Evolutionary conservation across 108 stramenopile genomes (phyloP).

Genomic region (Bacterosira constricta): DNA sequence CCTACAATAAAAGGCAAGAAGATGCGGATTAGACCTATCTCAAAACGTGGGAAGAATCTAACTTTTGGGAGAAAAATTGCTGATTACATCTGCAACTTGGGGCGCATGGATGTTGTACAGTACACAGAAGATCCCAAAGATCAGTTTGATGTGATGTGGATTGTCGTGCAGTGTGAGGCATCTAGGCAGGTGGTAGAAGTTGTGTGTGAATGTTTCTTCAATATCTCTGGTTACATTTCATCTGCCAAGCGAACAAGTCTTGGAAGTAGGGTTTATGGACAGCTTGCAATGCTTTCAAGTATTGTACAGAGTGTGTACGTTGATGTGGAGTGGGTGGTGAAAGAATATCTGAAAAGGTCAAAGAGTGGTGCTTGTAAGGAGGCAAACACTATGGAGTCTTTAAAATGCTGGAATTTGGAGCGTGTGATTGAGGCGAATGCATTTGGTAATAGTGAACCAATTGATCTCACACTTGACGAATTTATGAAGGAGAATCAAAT

Average conservation of each 20-base stretch:
- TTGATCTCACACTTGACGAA: too few relatives aligned
- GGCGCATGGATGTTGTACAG: too few relatives aligned
- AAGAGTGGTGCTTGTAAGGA: not conserved
- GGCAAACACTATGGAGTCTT: not conserved
- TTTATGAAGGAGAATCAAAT: too few relatives aligned
- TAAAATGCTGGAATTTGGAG: conserved; percentile 9
- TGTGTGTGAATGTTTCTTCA: conserved; percentile 2
- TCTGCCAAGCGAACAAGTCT: not conserved
- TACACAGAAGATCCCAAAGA: not conserved
- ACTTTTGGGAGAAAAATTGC: too few relatives aligned
- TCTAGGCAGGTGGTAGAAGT: not conserved
- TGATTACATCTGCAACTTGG: too few relatives aligned
- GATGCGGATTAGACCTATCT: too few relatives aligned
- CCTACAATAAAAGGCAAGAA: too few relatives aligned
- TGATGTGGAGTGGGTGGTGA: not conserved
- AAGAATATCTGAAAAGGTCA: not conserved
- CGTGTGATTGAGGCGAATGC: not conserved
- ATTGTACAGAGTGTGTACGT: not conserved
- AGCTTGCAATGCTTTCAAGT: not conserved
- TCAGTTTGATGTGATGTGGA: not conserved
- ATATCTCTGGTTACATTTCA: not conserved
- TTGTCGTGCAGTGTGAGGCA: not conserved
- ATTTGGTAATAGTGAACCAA: too few relatives aligned
- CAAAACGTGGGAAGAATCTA: too few relatives aligned
- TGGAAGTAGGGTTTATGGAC: not conserved